These are phyloP conservation scores for Vigna mungo DNA, from an alignment of 306 rosid genomes.

Conservation along the genomic window DNA sequence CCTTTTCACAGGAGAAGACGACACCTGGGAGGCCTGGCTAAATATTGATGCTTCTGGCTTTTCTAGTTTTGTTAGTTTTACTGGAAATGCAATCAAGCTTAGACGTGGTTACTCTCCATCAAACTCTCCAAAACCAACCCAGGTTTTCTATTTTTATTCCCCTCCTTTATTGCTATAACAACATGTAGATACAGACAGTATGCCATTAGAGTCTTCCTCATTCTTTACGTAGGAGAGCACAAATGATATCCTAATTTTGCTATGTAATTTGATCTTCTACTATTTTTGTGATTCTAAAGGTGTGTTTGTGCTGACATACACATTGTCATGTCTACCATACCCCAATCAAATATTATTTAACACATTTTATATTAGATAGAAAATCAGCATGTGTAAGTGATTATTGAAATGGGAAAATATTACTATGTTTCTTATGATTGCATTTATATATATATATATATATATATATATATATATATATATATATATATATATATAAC, in stretches of 20 bases:
- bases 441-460: neutral
- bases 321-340: constrained; percentile 10
- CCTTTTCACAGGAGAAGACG: constrained; percentile 94
- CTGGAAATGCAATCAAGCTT: constrained; percentile 80
- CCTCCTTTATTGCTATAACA: constrained; percentile 9
- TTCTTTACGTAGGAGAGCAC: constrained; percentile 7
- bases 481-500: constrained; percentile 12
- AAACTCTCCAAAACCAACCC: constrained; percentile 78
- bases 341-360: neutral
- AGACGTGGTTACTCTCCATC: constrained; percentile 95
- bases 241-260: constrained; percentile 11
- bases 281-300: neutral
- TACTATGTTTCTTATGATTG: constrained; percentile 6
- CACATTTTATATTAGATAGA: constrained; percentile 24
- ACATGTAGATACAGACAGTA: neutral
- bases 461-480: constrained; percentile 9
- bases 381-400: neutral
- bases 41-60: constrained; percentile 86
- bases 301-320: constrained; percentile 13
- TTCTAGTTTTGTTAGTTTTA: constrained; percentile 67
- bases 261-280: constrained; percentile 36
- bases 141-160: constrained; percentile 55
- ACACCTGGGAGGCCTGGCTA: constrained; percentile 98
- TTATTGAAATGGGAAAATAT: constrained; percentile 6
- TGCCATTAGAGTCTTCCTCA: constrained; percentile 20